These are phyloP conservation scores for Prinsepia uniflora DNA, from an alignment of 306 rosid species.

Conservation along the genomic window DNA sequence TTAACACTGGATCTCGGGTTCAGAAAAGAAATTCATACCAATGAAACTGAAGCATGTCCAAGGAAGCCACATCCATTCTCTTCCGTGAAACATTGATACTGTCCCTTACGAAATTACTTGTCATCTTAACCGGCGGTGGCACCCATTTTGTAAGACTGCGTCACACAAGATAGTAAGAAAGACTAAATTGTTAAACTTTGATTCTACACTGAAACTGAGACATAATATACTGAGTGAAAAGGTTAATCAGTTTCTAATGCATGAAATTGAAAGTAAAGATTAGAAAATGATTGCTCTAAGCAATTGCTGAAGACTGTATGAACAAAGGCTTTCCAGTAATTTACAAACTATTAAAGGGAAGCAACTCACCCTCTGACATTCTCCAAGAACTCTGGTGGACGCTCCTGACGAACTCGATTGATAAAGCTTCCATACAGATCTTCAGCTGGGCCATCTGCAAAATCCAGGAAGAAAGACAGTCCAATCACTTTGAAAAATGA, in stretches of 20 bases:
- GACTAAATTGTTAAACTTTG: conserved; percentile 6
- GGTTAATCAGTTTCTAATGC: not conserved
- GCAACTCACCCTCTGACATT: conserved; percentile 84
- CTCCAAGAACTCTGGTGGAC: conserved; percentile 73
- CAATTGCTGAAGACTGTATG: not conserved
- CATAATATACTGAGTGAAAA: not conserved
- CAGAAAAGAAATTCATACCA: conserved; percentile 43
- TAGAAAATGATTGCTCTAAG: not conserved
- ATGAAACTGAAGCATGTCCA: conserved; percentile 99
- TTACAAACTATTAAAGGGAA: conserved; percentile 13
- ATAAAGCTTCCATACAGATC: conserved; percentile 88
- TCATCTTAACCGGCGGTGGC: conserved; percentile 97
- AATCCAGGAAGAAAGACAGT: conserved; percentile 2
- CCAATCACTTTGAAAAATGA: not conserved
- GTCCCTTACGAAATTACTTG: conserved; percentile 77
- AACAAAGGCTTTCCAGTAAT: not conserved
- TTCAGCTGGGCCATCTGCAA: conserved; percentile 93
- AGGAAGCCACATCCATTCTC: conserved; percentile 91
- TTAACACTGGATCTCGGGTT: not conserved
- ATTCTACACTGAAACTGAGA: not conserved
- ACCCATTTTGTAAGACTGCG: conserved; percentile 98
- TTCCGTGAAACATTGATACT: conserved; percentile 74
- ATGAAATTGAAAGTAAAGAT: not conserved
- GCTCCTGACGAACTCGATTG: conserved; percentile 85
- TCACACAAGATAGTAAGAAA: conserved; percentile 4